Evolutionary conservation across 2,329 filamentous ascomycete species (phyloP), one percentile per base, ranked within the genome.

Genomic region (Aureobasidium sp.): DNA sequence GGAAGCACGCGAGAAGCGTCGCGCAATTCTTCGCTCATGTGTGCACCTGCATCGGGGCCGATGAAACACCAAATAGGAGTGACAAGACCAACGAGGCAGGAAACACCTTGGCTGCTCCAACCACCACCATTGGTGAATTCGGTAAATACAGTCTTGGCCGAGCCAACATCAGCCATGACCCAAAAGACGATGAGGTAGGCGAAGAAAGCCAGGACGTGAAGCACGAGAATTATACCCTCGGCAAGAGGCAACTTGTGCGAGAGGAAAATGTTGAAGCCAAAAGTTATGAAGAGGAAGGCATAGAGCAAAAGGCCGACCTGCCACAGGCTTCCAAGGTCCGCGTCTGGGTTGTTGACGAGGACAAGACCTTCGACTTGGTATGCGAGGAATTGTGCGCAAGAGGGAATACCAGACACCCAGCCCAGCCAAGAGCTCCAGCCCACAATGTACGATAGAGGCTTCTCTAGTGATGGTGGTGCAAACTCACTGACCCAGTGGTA

Each of bases 181-280:
- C 71, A 74, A 59, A 74, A 67, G 2, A 55, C 62, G 6, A 60
- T 62, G 21, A 63, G 57, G 29, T 61, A 59, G 8, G 55, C 58
- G 13, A 79, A 69, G 69, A 78, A 79, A n/a, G 72, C 76, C 45
- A 77, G 71, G 15, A 79, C 69, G 63, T 79, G 77, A 32, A 78
- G 64, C 59, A 72, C 68, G 1, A 73, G 65, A 42, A 74, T 66
- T n/a, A 73, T 67, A 9, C 70, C 70, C 64, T 75, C 70, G 1
- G 68, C 67, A n/a, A 71, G 64, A 6, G 73, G 71, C 15, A 75
- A 64, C 42, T 71, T 67, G 41, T 69, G 68, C 1, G 70, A 71
- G 54, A 69, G 67, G 59, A 69, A 72, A 54, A 73, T 71, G 65
- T 75, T 74, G 69, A 74, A 74, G 5, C 65, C 66, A 7, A 70